phyloP scores from a whole-genome alignment of 2,329 filamentous ascomycete species.

The Penicillium griseofulvum region DNA sequence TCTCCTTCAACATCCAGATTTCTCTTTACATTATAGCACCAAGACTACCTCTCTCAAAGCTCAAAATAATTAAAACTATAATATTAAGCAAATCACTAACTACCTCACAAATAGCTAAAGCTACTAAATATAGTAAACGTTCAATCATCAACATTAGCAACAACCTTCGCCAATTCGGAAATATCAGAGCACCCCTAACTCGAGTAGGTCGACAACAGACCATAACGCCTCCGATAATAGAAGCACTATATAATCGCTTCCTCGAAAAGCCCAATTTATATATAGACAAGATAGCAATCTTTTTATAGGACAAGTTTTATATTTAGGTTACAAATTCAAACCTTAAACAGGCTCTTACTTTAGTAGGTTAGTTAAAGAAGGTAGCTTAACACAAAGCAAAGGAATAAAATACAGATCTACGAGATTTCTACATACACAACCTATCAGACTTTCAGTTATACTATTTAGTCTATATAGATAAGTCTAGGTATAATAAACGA shows the following conservation, averaged over 20 bases:
- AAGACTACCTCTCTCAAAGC: constrained; percentile 8
- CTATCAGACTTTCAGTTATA: background rate
- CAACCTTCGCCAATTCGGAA: constrained; percentile 10
- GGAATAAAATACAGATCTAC: background rate
- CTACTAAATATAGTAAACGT: constrained; percentile 13
- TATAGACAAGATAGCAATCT: constrained; percentile 21
- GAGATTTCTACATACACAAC: background rate
- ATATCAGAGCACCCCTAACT: constrained; percentile 16
- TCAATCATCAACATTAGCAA: constrained; percentile 10
- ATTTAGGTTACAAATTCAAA: background rate
- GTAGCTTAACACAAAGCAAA: background rate
- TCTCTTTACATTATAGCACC: constrained; percentile 3
- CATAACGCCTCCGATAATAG: constrained; percentile 24
- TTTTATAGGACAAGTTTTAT: constrained; percentile 12
- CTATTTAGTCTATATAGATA: background rate
- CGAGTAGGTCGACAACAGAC: constrained; percentile 19
- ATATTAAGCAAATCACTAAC: constrained; percentile 12
- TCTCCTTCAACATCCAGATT: no score
- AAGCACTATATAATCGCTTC: constrained; percentile 23
- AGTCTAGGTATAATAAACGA: background rate
- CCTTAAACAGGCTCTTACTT: background rate
- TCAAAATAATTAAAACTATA: constrained; percentile 12
- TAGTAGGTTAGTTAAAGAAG: background rate
- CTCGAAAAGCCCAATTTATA: constrained; percentile 24
- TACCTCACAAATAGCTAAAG: constrained; percentile 10